A percentile compares a stretch with the other conserved stretches of the same genome.
phyloP scores from a whole-genome alignment of 73 alveolate genomes.

The Durusdinium trenchii region DNA sequence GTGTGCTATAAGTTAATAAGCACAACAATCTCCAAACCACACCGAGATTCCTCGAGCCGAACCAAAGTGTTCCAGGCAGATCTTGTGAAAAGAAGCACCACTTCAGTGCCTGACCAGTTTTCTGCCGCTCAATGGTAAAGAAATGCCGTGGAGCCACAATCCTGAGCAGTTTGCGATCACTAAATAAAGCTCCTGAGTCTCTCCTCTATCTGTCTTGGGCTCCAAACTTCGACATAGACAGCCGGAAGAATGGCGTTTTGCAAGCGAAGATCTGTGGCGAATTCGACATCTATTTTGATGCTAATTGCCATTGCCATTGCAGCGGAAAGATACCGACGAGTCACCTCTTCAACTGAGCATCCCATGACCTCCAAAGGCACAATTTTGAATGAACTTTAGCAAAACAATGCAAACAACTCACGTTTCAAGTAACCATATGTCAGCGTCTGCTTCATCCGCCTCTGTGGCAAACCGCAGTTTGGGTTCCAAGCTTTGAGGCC shows the following conservation, averaged over 20 bases:
- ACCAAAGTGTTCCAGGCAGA: no score
- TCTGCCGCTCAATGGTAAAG: constrained; percentile 51
- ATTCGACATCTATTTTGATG: neutral
- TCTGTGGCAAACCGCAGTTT: constrained; percentile 86
- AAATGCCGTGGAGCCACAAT: constrained; percentile 90
- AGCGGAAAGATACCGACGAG: neutral
- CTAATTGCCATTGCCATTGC: neutral
- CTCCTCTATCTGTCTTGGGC: neutral
- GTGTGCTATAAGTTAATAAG: no score
- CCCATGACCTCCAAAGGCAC: constrained; percentile 73
- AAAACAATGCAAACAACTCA: neutral
- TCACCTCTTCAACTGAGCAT: constrained; percentile 54
- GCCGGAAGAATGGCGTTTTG: constrained; percentile 72
- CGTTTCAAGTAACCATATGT: neutral
- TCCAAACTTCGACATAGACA: constrained; percentile 52
- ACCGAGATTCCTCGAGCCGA: no score
- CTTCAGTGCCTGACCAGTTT: neutral
- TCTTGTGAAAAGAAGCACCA: no score
- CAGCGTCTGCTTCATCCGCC: neutral
- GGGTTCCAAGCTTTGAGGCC: constrained; percentile 58
- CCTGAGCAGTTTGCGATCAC: neutral
- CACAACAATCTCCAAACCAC: no score
- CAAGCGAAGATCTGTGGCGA: constrained; percentile 51
- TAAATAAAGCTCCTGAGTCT: neutral
- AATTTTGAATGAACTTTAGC: neutral